A percentile compares a stretch with the other conserved stretches of the same genome.
phyloP scores from a whole-genome alignment of 352 stramenopile genomes.

The Pythium sukuiense region DNA sequence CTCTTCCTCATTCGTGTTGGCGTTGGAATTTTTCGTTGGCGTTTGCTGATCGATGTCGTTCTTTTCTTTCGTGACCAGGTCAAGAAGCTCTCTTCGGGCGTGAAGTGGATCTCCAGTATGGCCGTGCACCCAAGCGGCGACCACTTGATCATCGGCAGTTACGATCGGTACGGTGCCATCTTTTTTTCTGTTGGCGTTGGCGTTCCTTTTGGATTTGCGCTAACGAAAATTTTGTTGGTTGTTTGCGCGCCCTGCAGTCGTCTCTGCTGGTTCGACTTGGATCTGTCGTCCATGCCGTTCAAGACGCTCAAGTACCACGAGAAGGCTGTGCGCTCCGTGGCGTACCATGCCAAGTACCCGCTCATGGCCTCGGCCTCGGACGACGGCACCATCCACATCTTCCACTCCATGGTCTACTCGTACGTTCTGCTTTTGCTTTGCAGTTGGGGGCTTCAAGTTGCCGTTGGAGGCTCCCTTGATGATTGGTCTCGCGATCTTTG shows the following conservation, averaged over 20 bases:
- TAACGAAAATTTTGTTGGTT: not conserved
- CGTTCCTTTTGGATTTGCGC: not conserved
- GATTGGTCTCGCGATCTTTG: constrained; percentile 12
- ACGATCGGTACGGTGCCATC: constrained; percentile 84
- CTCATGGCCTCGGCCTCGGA: constrained; percentile 99
- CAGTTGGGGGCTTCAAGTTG: constrained; percentile 4
- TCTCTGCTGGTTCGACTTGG: constrained; percentile 99
- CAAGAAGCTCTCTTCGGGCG: constrained; percentile 97
- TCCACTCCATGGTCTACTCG: constrained; percentile 99
- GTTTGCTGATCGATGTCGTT: constrained; percentile 11
- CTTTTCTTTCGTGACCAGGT: constrained; percentile 58
- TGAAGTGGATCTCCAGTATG: constrained; percentile 99
- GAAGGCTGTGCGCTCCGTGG: constrained; percentile 93
- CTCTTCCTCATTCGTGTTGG: not conserved
- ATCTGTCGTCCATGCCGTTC: constrained; percentile 97
- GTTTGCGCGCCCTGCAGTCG: constrained; percentile 35
- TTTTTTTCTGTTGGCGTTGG: not conserved
- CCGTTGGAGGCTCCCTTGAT: not conserved
- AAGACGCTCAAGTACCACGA: constrained; percentile 99
- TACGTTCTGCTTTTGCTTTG: constrained; percentile 42
- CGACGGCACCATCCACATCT: constrained; percentile 99
- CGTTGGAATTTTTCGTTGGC: not conserved
- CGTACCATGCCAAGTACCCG: constrained; percentile 96
- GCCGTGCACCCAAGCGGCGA: constrained; percentile 98
- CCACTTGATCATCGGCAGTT: constrained; percentile 97